phyloP scores from a whole-genome alignment of 2,329 filamentous ascomycete genomes.

The Graphilbum fragrans region DNA sequence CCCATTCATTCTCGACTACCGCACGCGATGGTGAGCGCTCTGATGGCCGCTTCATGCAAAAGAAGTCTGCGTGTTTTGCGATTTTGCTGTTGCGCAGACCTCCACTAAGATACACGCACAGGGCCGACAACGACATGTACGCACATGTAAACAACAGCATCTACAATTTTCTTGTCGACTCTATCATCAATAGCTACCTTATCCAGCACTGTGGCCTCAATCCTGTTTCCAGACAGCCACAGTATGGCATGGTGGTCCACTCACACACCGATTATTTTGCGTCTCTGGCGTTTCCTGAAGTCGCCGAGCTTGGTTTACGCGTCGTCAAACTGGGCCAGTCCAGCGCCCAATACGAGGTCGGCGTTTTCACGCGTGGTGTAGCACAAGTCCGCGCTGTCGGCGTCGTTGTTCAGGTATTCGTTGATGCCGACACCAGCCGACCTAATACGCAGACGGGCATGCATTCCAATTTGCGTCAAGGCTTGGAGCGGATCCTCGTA shows the following conservation, averaged over 20 bases:
- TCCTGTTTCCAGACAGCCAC: conserved; percentile 52
- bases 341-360: conserved; percentile 84
- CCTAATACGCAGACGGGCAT: conserved; percentile 53
- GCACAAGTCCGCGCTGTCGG: conserved; percentile 73
- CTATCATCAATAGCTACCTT: conserved; percentile 79
- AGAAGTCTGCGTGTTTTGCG: neutral
- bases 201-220: conserved; percentile 65
- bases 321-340: conserved; percentile 76
- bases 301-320: conserved; percentile 69
- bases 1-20: conserved; percentile 65
- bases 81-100: too few species aligned
- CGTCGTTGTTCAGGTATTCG: conserved; percentile 79
- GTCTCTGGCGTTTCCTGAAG: conserved; percentile 67
- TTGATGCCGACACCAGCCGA: conserved; percentile 59
- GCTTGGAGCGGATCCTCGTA: conserved; percentile 43
- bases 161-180: conserved; percentile 82
- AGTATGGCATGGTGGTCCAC: conserved; percentile 77
- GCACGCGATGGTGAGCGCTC: conserved; percentile 65
- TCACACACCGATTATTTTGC: conserved; percentile 79
- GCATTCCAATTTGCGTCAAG: conserved; percentile 41
- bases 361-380: conserved; percentile 64
- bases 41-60: neutral
- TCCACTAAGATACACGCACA: conserved; percentile 18
- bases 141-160: conserved; percentile 85
- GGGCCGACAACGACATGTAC: conserved; percentile 93